Evolutionary conservation across 106 monocot species (phyloP), one percentile per base, ranked within the genome.

Genomic region (Vanilla planifolia): DNA sequence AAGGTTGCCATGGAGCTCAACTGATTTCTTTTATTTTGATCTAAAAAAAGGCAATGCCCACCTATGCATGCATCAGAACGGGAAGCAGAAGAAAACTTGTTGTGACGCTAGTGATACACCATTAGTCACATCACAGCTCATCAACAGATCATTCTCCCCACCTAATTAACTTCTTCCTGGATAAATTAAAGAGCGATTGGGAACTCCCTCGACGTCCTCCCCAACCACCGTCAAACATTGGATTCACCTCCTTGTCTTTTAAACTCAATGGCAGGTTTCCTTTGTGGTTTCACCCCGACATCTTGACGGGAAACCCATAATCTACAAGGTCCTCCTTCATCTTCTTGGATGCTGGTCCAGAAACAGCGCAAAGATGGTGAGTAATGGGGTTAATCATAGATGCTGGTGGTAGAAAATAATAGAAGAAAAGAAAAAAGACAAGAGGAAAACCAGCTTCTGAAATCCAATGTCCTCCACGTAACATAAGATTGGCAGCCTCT

Each of bases 51-150:
- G n/a, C n/a, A n/a, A n/a, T n/a, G n/a, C n/a, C n/a, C n/a, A n/a
- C n/a, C n/a, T n/a, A n/a, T n/a, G n/a, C n/a, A n/a, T n/a, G n/a
- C n/a, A n/a, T n/a, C n/a, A n/a, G n/a, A n/a, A n/a, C n/a, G n/a
- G n/a, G n/a, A n/a, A n/a, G n/a, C n/a, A n/a, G n/a, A n/a, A n/a
- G n/a, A n/a, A n/a, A n/a, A n/a, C n/a, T n/a, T n/a, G n/a, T n/a
- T n/a, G n/a, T n/a, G n/a, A n/a, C n/a, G n/a, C n/a, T n/a, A n/a
- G n/a, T n/a, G n/a, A n/a, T 51, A 28, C 26, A 53, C 53, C 14
- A 53, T 53, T 30, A n/a, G n/a, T n/a, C n/a, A n/a, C 53, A 20
- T 32, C 2, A 53, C 53, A 53, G 30, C 30, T 32, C 27, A 53
- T 53, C 14, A 0, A n/a, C n/a, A n/a, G 14, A 53, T 3, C 6